Base-by-base conservation (phyloP, 768 basidiomycete genomes). In the Cubamyces sp. region DNA sequence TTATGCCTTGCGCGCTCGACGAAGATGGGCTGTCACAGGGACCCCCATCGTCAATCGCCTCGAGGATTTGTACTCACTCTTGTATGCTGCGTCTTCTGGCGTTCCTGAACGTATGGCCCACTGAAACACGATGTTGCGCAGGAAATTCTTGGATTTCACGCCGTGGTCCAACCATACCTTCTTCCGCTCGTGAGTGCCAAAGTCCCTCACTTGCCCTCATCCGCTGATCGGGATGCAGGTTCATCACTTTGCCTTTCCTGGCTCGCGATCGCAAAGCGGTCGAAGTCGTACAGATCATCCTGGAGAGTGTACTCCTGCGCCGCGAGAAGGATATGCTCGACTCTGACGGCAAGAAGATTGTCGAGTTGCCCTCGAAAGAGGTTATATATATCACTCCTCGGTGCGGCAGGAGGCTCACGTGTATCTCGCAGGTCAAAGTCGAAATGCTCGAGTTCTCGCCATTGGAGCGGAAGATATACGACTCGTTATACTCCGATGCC, bases 21-120 rank as follows among this genome's bases (percentile, higher is more conserved):
- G 92, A 48, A 82, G 91, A 65, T 98, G 96, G 96, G 93, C 93
- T 3, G 86, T 96, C 28, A 96, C 94, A 14, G 94, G 94, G 14
- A 98, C 96, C 5, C 96, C 96, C 0, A 98, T 98, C 61, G 92
- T 97, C 57, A 98, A 98, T 72, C 87, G 88, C 64, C 79, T 96
- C 6, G 92, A 96, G 68, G 96, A 98, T 69, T 79, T 98, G 16
- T 94, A 90, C 69, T 96, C 94, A 1, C 79, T 98, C 1, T 73
- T 92, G 84, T 87, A 51, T 58, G 82, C 68, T 21, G 18, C 21
- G 15, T 16, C 12, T 40, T 6, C 9, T 11, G 12, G 14, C 25
- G 5, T 8, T 50, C 11, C 3, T 18, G 5, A 0, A 6, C 25
- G 54, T 14, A 37, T 26, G 21, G 14, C 57, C 34, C 15, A 19